phyloP scores from a whole-genome alignment of 192 early-diverging fungal genomes.

The Rhizophagus prolifer region DNA sequence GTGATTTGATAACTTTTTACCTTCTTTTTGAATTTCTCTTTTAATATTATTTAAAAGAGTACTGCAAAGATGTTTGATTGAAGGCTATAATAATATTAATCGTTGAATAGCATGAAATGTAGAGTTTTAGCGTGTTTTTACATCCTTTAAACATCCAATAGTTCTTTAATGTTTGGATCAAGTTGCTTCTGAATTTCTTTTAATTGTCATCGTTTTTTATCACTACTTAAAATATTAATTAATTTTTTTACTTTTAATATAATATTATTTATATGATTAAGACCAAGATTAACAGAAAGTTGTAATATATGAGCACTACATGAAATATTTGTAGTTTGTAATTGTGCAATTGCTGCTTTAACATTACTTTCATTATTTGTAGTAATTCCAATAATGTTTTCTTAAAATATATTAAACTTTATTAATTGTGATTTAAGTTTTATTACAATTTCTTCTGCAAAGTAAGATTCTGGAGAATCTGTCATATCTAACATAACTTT shows the following conservation, averaged over 20 bases:
- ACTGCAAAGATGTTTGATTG: neutral
- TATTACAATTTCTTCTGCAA: too few species aligned
- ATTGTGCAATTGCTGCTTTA: neutral
- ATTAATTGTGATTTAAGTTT: neutral
- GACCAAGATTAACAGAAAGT: too few species aligned
- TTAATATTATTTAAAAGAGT: neutral
- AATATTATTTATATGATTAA: neutral
- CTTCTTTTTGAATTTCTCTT: neutral
- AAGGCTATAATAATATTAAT: neutral
- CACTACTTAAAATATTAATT: neutral
- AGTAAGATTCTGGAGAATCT: neutral
- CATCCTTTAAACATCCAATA: neutral
- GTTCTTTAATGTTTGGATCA: neutral
- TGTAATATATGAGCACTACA: neutral
- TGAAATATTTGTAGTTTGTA: neutral
- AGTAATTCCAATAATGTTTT: neutral
- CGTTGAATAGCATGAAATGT: neutral
- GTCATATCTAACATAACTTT: neutral
- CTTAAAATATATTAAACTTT: neutral
- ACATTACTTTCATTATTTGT: neutral
- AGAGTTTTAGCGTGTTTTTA: neutral
- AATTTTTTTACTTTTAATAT: neutral
- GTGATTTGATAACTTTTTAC: neutral
- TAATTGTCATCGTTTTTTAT: slow-evolving; percentile 9
- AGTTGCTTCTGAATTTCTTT: neutral